Evolutionary conservation across 2,329 filamentous ascomycete genomes (phyloP).

Genomic region (Thielaviopsis populi): DNA sequence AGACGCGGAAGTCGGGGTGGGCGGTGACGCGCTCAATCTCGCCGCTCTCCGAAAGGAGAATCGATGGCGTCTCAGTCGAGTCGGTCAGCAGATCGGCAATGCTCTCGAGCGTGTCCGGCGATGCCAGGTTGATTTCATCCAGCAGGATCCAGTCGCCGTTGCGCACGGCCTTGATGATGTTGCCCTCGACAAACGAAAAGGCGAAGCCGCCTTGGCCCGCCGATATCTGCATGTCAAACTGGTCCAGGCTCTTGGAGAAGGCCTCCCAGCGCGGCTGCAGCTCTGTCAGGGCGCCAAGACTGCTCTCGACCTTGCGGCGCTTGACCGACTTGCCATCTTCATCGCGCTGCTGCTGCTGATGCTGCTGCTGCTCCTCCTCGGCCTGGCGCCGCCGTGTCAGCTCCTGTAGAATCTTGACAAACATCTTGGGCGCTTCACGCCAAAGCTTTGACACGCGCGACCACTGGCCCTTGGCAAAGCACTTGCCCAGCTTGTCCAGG

Average conservation of each 20-base stretch:
- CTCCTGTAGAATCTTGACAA: slow-evolving; percentile 51
- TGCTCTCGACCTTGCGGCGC: slow-evolving; percentile 37
- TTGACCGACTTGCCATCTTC: slow-evolving; percentile 49
- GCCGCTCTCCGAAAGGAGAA: slow-evolving; percentile 83
- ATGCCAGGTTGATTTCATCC: slow-evolving; percentile 94
- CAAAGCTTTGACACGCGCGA: slow-evolving; percentile 70
- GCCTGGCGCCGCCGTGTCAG: slow-evolving; percentile 31
- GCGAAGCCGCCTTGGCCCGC: slow-evolving; percentile 53
- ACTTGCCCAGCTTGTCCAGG: slow-evolving; percentile 64
- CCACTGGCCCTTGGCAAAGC: slow-evolving; percentile 73
- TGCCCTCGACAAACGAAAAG: slow-evolving; percentile 92
- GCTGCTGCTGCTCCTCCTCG: slow-evolving; percentile 25
- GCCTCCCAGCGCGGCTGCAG: slow-evolving; percentile 58
- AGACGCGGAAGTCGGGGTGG: slow-evolving; percentile 86
- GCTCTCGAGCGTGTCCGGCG: slow-evolving; percentile 85
- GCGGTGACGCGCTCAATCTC: slow-evolving; percentile 81
- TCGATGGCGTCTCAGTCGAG: slow-evolving; percentile 56
- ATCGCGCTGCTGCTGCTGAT: slow-evolving; percentile 24
- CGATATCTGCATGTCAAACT: slow-evolving; percentile 62
- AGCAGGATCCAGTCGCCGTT: slow-evolving; percentile 95
- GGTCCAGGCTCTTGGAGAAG: slow-evolving; percentile 58
- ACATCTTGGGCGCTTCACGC: slow-evolving; percentile 80
- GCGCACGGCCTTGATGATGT: slow-evolving; percentile 85
- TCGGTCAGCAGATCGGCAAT: slow-evolving; percentile 78
- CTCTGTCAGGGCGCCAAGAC: slow-evolving; percentile 45